Percentiles rank a stretch among this genome's conserved stretches.
These are phyloP conservation scores for Fennellomyces sp. DNA, from an alignment of 371 early-diverging fungal species.

Conservation along the genomic window DNA sequence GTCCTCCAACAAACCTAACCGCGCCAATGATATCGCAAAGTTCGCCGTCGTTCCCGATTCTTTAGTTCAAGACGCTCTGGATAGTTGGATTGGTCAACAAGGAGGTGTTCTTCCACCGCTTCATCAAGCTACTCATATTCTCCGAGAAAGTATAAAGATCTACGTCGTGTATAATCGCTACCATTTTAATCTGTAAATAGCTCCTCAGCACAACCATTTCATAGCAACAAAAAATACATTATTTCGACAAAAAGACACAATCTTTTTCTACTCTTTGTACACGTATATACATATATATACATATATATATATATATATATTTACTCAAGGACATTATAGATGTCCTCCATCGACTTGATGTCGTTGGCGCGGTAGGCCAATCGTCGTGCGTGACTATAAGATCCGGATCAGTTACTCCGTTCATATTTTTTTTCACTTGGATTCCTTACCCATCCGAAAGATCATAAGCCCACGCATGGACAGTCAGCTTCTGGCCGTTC, in stretches of 20 bases:
- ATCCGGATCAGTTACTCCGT: not conserved
- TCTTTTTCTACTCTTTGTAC: too few relatives aligned
- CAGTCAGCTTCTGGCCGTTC: constrained; percentile 70
- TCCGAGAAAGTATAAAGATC: constrained; percentile 19
- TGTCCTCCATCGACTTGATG: not conserved
- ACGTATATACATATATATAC: too few relatives aligned
- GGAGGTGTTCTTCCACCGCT: constrained; percentile 14
- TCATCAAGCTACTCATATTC: constrained; percentile 14
- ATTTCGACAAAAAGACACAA: not conserved
- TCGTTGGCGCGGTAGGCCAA: not conserved
- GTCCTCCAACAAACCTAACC: not conserved
- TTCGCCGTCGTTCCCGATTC: constrained; percentile 12
- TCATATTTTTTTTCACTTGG: not conserved
- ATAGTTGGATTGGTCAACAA: constrained; percentile 15
- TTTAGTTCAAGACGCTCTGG: constrained; percentile 12
- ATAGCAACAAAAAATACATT: not conserved
- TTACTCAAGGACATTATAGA: constrained; percentile 7
- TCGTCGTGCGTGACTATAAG: constrained; percentile 7
- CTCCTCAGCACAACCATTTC: constrained; percentile 47
- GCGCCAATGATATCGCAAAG: constrained; percentile 7
- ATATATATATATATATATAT: too few relatives aligned
- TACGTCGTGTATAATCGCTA: constrained; percentile 23
- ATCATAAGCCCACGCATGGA: constrained; percentile 89
- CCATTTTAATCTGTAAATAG: constrained; percentile 8
- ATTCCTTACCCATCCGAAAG: constrained; percentile 61